phyloP scores from a whole-genome alignment of 1,284 basidiomycete species.

The Mycena citricolor region DNA sequence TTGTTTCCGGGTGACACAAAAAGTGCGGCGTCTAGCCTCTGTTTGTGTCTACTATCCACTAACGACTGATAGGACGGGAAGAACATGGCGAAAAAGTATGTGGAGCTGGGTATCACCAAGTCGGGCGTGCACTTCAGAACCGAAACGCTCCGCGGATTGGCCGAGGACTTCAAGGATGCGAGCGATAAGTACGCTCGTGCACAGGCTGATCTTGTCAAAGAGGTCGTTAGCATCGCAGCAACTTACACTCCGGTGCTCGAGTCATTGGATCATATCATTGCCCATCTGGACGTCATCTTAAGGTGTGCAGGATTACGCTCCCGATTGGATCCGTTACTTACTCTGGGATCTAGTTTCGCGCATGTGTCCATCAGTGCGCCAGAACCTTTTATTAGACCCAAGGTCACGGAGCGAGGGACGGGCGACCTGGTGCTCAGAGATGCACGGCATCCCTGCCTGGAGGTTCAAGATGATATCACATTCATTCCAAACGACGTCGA shows the following conservation, averaged over 20 bases:
- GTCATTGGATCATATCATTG: constrained; percentile 83
- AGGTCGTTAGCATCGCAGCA: constrained; percentile 93
- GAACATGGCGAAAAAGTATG: constrained; percentile 72
- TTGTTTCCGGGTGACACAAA: constrained; percentile 91
- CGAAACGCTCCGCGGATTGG: constrained; percentile 66
- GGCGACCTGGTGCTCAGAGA: constrained; percentile 79
- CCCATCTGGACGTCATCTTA: constrained; percentile 89
- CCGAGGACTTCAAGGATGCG: constrained; percentile 73
- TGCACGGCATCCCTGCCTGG: constrained; percentile 94
- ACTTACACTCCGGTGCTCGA: constrained; percentile 93
- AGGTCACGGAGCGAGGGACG: constrained; percentile 69
- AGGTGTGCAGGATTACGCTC: too few relatives aligned
- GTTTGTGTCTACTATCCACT: not conserved
- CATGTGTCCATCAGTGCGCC: constrained; percentile 89
- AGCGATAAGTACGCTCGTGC: constrained; percentile 73
- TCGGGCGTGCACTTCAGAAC: constrained; percentile 95
- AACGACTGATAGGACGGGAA: constrained; percentile 68
- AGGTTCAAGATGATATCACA: constrained; percentile 92
- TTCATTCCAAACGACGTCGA: constrained; percentile 96
- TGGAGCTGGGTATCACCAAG: constrained; percentile 86
- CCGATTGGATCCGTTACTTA: not conserved
- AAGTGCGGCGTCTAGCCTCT: constrained; percentile 52
- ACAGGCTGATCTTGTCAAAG: constrained; percentile 86
- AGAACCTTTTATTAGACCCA: constrained; percentile 85
- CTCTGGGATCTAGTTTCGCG: constrained; percentile 61